Percentiles rank a stretch among this genome's conserved stretches.
Evolutionary conservation across 2,329 filamentous ascomycete genomes (phyloP).

Genomic region (Fusarium chuoi): DNA sequence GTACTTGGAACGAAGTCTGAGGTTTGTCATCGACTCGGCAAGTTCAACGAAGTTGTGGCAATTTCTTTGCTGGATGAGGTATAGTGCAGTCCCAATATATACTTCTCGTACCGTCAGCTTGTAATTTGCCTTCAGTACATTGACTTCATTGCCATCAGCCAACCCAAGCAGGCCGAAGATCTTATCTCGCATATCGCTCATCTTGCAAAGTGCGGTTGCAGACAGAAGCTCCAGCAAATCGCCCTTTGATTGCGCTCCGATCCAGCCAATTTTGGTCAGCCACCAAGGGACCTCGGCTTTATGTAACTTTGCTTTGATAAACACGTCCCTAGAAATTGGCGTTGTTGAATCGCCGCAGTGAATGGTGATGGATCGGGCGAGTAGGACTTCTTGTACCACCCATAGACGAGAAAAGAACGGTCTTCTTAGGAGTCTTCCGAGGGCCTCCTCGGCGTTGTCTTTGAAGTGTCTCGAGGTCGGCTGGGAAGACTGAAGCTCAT

Average conservation of each 20-base stretch:
- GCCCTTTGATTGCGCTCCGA: not conserved
- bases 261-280: slow-evolving; percentile 2
- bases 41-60: not conserved
- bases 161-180: slow-evolving; percentile 25
- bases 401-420: slow-evolving; percentile 24
- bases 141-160: not conserved
- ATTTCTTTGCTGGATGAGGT: slow-evolving; percentile 1
- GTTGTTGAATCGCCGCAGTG: slow-evolving; percentile 5
- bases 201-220: slow-evolving; percentile 9
- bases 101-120: slow-evolving; percentile 25
- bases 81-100: slow-evolving; percentile 22
- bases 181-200: slow-evolving; percentile 21
- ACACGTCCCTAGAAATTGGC: not conserved
- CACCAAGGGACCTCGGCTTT: slow-evolving; percentile 3
- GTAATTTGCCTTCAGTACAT: slow-evolving; percentile 10
- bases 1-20: not conserved
- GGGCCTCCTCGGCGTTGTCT: not conserved
- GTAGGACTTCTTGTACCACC: slow-evolving; percentile 24
- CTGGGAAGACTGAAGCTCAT: not conserved
- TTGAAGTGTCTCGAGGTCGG: not conserved
- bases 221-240: slow-evolving; percentile 2
- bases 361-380: slow-evolving; percentile 8
- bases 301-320: not conserved
- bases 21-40: not conserved
- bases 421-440: slow-evolving; percentile 1